Evolutionary conservation across 768 basidiomycete species (phyloP).

Genomic region (Phlebiopsis gigantea): DNA sequence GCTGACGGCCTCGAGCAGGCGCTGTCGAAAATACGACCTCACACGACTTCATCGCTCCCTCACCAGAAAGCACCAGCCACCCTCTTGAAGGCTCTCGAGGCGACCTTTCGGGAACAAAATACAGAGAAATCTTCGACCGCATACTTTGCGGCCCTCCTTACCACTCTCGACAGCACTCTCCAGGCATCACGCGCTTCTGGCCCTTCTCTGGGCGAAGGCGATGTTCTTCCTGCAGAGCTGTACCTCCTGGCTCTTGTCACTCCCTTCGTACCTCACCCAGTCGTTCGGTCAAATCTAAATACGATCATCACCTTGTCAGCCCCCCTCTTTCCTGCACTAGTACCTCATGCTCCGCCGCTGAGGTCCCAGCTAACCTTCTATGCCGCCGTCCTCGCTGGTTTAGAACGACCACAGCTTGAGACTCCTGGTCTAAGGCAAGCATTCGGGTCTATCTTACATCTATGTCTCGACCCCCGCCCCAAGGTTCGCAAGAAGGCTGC

Average conservation of each 20-base stretch:
- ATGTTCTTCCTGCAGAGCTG: constrained; percentile 76
- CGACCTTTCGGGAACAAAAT: constrained; percentile 65
- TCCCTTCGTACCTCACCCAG: constrained; percentile 74
- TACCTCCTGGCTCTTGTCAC: constrained; percentile 77
- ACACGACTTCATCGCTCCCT: constrained; percentile 71
- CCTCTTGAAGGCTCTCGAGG: constrained; percentile 80
- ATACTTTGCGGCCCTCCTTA: constrained; percentile 90
- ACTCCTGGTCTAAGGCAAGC: constrained; percentile 65
- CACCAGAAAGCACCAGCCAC: constrained; percentile 90
- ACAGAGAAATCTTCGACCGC: constrained; percentile 75
- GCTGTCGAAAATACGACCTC: constrained; percentile 81
- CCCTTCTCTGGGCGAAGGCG: constrained; percentile 50
- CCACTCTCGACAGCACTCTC: constrained; percentile 75
- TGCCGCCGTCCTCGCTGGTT: constrained; percentile 57
- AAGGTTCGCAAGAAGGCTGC: constrained; percentile 92
- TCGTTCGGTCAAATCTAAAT: constrained; percentile 71
- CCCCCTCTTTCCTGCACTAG: constrained; percentile 69
- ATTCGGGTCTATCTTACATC: constrained; percentile 79
- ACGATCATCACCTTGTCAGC: constrained; percentile 70
- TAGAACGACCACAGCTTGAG: constrained; percentile 71
- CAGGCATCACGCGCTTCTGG: constrained; percentile 44
- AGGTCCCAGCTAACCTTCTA: constrained; percentile 84
- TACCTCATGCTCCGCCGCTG: constrained; percentile 66
- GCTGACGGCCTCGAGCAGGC: constrained; percentile 42
- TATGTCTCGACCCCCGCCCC: constrained; percentile 83